Conservation (phyloP, 148 eudicot species). For the Polygonum maritimum region DNA sequence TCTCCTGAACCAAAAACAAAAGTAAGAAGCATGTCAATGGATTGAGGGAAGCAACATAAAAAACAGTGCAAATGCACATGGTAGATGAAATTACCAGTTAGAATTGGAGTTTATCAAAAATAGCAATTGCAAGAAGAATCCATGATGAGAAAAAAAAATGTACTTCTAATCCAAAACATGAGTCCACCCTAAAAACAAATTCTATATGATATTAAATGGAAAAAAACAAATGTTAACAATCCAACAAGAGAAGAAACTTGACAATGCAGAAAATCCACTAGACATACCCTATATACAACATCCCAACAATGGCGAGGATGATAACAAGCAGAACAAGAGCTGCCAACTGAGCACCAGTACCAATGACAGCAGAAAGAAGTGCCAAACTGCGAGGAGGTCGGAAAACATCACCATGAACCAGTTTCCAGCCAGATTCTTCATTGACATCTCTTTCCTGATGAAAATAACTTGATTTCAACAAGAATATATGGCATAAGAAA, state of each 20-base stretch:
- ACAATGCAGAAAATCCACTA: neutral
- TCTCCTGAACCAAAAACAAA: slow-evolving; percentile 39
- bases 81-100: too few relatives aligned
- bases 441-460: slow-evolving; percentile 85
- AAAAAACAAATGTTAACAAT: too few relatives aligned
- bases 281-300: slow-evolving; percentile 73
- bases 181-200: too few relatives aligned
- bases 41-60: neutral
- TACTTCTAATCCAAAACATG: too few relatives aligned
- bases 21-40: neutral
- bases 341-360: slow-evolving; percentile 88
- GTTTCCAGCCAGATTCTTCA: slow-evolving; percentile 95
- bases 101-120: too few relatives aligned
- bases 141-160: too few relatives aligned
- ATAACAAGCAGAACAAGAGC: slow-evolving; percentile 79
- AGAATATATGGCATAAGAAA: neutral
- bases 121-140: too few relatives aligned
- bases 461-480: neutral
- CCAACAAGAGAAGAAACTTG: too few relatives aligned
- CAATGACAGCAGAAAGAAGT: slow-evolving; percentile 67
- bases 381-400: slow-evolving; percentile 66
- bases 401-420: slow-evolving; percentile 90
- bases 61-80: neutral
- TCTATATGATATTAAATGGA: too few relatives aligned
- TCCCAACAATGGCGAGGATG: slow-evolving; percentile 72